phyloP scores from a whole-genome alignment of 257 asterid genomes.

The Gentiana macrophylla region DNA sequence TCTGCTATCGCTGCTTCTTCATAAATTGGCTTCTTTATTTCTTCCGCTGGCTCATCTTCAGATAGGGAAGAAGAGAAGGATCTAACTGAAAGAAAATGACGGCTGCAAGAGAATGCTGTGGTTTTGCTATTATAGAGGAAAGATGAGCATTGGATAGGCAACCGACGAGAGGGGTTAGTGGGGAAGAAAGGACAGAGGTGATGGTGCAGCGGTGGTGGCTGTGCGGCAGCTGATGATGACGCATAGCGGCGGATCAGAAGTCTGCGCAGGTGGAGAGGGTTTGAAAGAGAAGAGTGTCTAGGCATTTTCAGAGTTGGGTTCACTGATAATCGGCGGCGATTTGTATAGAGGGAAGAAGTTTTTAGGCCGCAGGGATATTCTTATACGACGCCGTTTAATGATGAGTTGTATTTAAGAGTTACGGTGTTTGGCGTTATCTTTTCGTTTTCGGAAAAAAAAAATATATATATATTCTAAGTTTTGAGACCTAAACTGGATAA shows the following conservation, averaged over 20 bases:
- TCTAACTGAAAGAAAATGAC: conserved; percentile 6
- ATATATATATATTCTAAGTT: too few species aligned
- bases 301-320: conserved; percentile 33
- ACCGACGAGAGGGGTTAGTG: conserved; percentile 6
- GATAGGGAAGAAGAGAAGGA: conserved; percentile 28
- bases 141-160: conserved; percentile 11
- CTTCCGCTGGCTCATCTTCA: conserved; percentile 3
- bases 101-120: neutral
- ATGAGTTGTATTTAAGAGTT: too few species aligned
- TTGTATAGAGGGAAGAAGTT: too few species aligned
- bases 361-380: too few species aligned
- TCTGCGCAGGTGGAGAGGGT: conserved; percentile 37
- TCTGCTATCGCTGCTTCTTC: conserved; percentile 18
- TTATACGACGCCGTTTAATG: too few species aligned
- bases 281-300: conserved; percentile 25
- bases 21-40: conserved; percentile 5
- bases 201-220: conserved; percentile 3
- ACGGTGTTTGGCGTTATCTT: too few species aligned
- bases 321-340: too few species aligned
- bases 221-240: conserved; percentile 10
- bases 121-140: neutral
- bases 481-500: too few species aligned
- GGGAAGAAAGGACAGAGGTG: conserved; percentile 7
- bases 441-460: too few species aligned
- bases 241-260: conserved; percentile 33